A percentile compares a stretch with the other conserved stretches of the same genome.
These are phyloP conservation scores for Firmiana major DNA, from an alignment of 345 rosid species.

Conservation along the genomic window DNA sequence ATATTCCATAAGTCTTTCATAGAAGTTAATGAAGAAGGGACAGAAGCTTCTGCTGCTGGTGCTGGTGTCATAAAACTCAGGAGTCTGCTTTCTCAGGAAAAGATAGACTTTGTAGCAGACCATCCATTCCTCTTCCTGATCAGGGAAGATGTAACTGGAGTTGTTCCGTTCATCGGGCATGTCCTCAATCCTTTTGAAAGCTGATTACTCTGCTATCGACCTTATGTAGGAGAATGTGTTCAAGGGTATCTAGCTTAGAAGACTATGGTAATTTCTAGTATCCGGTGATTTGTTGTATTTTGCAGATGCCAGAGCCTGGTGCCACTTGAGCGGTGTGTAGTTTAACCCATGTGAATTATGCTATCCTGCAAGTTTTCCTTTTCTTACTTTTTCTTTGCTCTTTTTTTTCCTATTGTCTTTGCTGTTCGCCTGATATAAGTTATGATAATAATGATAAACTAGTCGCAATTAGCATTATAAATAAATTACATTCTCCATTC, in stretches of 20 bases:
- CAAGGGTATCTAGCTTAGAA: neutral
- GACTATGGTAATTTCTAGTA: neutral
- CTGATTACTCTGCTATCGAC: neutral
- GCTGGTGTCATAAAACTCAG: neutral
- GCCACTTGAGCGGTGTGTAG: neutral
- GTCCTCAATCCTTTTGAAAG: conserved; percentile 27
- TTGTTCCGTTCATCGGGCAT: conserved; percentile 56
- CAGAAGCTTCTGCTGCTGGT: conserved; percentile 31
- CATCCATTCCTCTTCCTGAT: conserved; percentile 67
- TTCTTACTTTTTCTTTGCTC: neutral
- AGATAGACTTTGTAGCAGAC: conserved; percentile 63
- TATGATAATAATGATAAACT: neutral
- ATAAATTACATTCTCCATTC: neutral
- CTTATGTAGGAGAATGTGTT: neutral
- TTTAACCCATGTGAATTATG: neutral
- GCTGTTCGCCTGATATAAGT: neutral
- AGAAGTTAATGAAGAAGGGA: conserved; percentile 40
- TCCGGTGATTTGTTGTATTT: too few relatives aligned
- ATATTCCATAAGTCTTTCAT: conserved; percentile 32
- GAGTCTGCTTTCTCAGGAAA: neutral
- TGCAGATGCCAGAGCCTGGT: too few relatives aligned
- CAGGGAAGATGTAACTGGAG: conserved; percentile 54
- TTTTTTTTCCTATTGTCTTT: neutral
- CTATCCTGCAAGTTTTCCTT: neutral
- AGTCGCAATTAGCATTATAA: neutral